Conservation (phyloP, 1,284 basidiomycete genomes). For the Naganishia cerealis region DNA sequence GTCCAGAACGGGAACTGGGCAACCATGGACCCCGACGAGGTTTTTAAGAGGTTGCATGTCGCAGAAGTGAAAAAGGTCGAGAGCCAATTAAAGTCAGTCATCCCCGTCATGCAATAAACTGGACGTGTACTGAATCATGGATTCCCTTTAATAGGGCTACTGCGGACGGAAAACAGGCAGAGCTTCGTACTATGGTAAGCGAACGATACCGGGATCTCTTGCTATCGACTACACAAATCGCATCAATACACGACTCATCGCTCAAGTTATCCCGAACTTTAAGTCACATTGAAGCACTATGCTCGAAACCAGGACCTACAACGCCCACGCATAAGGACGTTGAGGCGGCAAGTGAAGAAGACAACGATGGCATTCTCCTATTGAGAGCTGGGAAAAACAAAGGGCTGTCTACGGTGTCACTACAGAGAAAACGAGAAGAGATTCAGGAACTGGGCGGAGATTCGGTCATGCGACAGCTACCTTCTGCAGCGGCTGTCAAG, state of each 20-base stretch:
- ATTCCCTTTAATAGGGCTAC: constrained; percentile 62
- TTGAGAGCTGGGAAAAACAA: not conserved
- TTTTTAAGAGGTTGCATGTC: constrained; percentile 72
- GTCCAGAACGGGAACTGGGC: constrained; percentile 46
- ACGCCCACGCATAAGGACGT: not conserved
- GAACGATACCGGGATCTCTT: constrained; percentile 91
- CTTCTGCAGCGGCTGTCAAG: constrained; percentile 81
- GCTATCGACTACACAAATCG: constrained; percentile 84
- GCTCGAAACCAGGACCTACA: constrained; percentile 39
- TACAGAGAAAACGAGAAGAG: constrained; percentile 35
- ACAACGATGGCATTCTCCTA: constrained; percentile 37
- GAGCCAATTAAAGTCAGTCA: constrained; percentile 65
- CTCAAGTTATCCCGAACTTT: constrained; percentile 55
- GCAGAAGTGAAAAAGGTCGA: constrained; percentile 72
- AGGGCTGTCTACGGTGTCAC: constrained; percentile 27
- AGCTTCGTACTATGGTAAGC: constrained; percentile 90
- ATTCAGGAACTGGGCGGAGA: not conserved
- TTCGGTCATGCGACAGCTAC: constrained; percentile 64
- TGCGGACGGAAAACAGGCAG: constrained; percentile 85
- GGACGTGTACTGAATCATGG: not conserved
- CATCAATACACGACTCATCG: constrained; percentile 59
- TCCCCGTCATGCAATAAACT: constrained; percentile 1
- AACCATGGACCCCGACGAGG: constrained; percentile 69
- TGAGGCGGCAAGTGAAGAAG: constrained; percentile 19
- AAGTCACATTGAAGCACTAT: constrained; percentile 43